Evolutionary conservation across 768 basidiomycete species (phyloP), one percentile per base, ranked within the genome.

Genomic region (Lactarius tabidus): DNA sequence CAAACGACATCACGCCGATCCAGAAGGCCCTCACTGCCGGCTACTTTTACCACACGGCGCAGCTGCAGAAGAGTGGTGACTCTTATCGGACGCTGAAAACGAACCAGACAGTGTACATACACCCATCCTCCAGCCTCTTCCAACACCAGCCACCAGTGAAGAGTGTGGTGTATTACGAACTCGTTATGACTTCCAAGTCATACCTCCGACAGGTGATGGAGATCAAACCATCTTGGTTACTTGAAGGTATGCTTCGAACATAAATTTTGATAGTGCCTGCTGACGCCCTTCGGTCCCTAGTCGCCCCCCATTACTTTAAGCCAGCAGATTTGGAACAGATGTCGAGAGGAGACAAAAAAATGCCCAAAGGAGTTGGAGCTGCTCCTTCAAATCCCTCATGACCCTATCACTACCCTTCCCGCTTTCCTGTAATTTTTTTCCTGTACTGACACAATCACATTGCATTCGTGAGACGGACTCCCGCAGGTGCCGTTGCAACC

Each of bases 171-270:
- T 99, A 98, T 77, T 98, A 98, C 73, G 97, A 98, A 75, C 84
- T 99, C 28, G 96, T 99, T 28, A 90, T 96, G 84, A 99, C 97
- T 9, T 89, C 89, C 43, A 98, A 98, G 77, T 98, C 97, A 36
- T 99, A 97, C 73, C 90, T 98, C 85, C 82, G 93, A 82, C 95
- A 98, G 81, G 84, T 95, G 43, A 98, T 98, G 95, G 97, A 98
- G 71, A 98, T 98, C 73, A 98, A 98, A 74, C 92, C 96, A 5
- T 74, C 85, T 29, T 98, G 97, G 97, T 75, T 98, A 36, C 75
- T 97, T 51, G 96, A 98, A 82, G 90, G 91, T 88, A 62, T 62
- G 85, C 79, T 7, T 8, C 26, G 1, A n/a, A 43, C 18, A 35
- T 31, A 62, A 23, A 6, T 68, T 55, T 52, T 51, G 63, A 63